Base-by-base conservation (phyloP, 2,329 filamentous ascomycete genomes). In the Tolypocladium amazonense region DNA sequence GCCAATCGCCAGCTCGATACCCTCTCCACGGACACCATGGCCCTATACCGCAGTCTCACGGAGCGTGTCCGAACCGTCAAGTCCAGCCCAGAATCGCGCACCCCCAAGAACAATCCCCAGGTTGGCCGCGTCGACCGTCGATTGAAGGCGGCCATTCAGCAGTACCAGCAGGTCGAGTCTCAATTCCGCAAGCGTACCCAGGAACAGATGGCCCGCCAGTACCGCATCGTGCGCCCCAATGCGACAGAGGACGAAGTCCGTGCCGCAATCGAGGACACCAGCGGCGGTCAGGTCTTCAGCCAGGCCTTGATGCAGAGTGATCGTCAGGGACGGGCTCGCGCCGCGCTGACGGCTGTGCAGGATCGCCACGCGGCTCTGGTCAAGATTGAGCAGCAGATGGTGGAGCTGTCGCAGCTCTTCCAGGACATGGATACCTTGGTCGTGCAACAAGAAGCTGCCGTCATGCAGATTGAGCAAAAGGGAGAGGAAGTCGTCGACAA, bases 321-420 rank as follows among this genome's bases (percentile, higher is more conserved):
- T 75, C 87, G 90, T 69, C 85, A 86, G 70, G 90, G 91, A 56
- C 89, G 95, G 73, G 90, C 91, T 50, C 87, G 88, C 64, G 85
- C 87, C 43, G 90, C 91, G 41, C 81, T 96, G 59, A 84, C 83
- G 66, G 90, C 90, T 65, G 91, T 96, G 41, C 84, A 88, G 73
- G 85, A 89, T 69, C 88, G 94, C 65, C 92, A 96, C 73, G 85
- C 85, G 58, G 92, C 90, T 50, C 89, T 99, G 66, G 85, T 92
- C 75, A 93, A 95, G 81, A 96, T 97, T 70, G 92, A 96, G 78
- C 81, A 84, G 70, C 89, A 95, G 71, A 89, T 97, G 83, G 85
- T 90, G 14, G 89, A 96, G 75, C 80, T 99, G 60, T 85, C 89
- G 7, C 85, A 94, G 74, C 79, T 97, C 59, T 96, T 97, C 84